Evolutionary conservation across 2,329 filamentous ascomycete species (phyloP).

Genomic region (Aureobasidium melanogenum): DNA sequence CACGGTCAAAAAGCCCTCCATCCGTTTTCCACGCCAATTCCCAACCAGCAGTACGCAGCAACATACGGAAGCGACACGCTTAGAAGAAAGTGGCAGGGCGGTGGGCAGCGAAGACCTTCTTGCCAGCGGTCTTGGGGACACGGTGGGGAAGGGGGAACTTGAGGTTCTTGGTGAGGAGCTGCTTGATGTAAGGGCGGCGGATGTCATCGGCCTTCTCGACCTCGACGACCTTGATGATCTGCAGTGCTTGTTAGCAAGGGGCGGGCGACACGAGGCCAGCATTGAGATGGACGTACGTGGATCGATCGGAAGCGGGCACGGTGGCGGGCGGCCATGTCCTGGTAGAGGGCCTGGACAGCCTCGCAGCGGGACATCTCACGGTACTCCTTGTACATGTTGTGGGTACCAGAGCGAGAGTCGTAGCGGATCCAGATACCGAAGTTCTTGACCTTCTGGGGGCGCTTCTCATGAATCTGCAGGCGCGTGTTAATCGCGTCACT

Average conservation of each 20-base stretch:
- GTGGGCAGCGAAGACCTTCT: conserved; percentile 88
- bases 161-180: conserved; percentile 89
- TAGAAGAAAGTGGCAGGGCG: conserved; percentile 98
- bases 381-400: conserved; percentile 99
- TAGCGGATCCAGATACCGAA: conserved; percentile 99
- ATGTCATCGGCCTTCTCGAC: conserved; percentile 88
- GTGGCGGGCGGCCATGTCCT: conserved; percentile 99
- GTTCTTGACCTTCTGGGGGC: conserved; percentile 99
- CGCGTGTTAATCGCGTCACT: conserved; percentile 12
- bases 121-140: conserved; percentile 68
- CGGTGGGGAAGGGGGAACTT: conserved; percentile 99
- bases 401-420: conserved; percentile 97
- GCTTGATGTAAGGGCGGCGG: conserved; percentile 99
- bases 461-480: conserved; percentile 89
- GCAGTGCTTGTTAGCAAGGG: conserved; percentile 12
- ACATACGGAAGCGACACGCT: conserved; percentile 32
- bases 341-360: conserved; percentile 94
- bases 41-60: conserved; percentile 9
- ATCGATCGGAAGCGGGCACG: conserved; percentile 96
- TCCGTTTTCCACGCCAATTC: conserved; percentile 3
- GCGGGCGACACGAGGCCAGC: background rate
- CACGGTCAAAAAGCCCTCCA: background rate
- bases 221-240: conserved; percentile 99
- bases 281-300: conserved; percentile 63
- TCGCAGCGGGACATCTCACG: conserved; percentile 95